Conservation (phyloP, 2,329 filamentous ascomycete species). For the Trichoderma sp. region DNA sequence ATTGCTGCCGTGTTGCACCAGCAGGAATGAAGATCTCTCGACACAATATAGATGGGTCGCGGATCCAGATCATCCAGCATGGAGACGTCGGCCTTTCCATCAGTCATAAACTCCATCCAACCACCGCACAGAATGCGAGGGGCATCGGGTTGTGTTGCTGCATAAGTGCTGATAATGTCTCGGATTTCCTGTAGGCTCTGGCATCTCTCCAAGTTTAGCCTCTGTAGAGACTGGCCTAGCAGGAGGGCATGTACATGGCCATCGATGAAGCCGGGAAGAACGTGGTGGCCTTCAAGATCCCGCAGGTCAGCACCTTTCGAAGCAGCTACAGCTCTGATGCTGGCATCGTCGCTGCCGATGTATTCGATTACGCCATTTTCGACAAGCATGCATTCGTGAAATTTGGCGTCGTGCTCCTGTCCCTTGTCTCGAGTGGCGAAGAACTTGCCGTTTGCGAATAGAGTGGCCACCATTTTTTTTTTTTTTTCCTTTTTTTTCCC, state of each 20-base stretch:
- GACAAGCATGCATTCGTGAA: slow-evolving; percentile 9
- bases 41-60: slow-evolving; percentile 1
- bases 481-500: neutral
- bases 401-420: neutral
- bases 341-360: neutral
- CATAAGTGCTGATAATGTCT: neutral
- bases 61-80: slow-evolving; percentile 6
- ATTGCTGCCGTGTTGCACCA: slow-evolving; percentile 11
- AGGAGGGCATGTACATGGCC: slow-evolving; percentile 9
- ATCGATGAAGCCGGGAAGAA: slow-evolving; percentile 10
- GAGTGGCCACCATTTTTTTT: neutral
- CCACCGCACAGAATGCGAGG: slow-evolving; percentile 13
- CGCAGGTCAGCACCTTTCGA: neutral
- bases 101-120: slow-evolving; percentile 12
- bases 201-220: neutral
- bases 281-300: neutral
- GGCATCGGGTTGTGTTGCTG: neutral
- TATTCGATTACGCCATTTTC: slow-evolving; percentile 9
- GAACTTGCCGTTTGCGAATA: slow-evolving; percentile 8
- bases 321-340: neutral
- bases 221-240: neutral
- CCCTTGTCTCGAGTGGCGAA: neutral
- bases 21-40: slow-evolving; percentile 6
- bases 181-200: slow-evolving; percentile 6
- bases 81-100: slow-evolving; percentile 1